These are phyloP conservation scores for Tilletia horrida DNA, from an alignment of 1,284 basidiomycete species.

Conservation along the genomic window DNA sequence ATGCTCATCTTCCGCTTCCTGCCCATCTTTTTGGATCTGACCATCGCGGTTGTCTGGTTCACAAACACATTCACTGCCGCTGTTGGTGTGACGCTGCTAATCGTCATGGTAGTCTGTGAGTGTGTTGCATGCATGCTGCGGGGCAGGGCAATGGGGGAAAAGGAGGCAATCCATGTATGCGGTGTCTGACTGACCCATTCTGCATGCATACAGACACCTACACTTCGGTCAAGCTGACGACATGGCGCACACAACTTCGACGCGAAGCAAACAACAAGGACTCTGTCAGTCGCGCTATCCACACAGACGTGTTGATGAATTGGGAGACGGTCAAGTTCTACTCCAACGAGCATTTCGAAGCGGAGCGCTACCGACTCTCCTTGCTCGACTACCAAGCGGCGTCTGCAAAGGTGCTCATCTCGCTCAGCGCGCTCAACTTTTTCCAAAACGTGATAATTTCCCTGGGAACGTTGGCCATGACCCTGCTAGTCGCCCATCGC, in stretches of 20 bases:
- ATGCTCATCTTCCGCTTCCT: slow-evolving; percentile 71
- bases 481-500: slow-evolving; percentile 36
- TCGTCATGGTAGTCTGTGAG: slow-evolving; percentile 67
- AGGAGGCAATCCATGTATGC: too few relatives aligned
- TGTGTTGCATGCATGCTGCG: too few relatives aligned
- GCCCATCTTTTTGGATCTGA: slow-evolving; percentile 75
- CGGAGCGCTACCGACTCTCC: slow-evolving; percentile 68
- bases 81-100: slow-evolving; percentile 69
- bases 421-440: slow-evolving; percentile 49
- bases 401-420: slow-evolving; percentile 65
- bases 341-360: slow-evolving; percentile 75
- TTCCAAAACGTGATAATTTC: slow-evolving; percentile 47
- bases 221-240: slow-evolving; percentile 65
- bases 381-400: slow-evolving; percentile 72
- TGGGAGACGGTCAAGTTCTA: slow-evolving; percentile 66
- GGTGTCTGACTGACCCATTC: too few relatives aligned
- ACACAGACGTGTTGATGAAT: slow-evolving; percentile 49
- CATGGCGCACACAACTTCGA: slow-evolving; percentile 68
- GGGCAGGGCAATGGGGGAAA: too few relatives aligned
- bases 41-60: slow-evolving; percentile 60
- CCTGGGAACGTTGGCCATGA: slow-evolving; percentile 43
- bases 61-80: slow-evolving; percentile 67
- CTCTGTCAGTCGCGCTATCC: slow-evolving; percentile 44
- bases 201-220: slow-evolving; percentile 61
- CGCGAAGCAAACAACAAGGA: slow-evolving; percentile 45